These are phyloP conservation scores for Raffaelea arxii DNA, from an alignment of 2,329 filamentous ascomycete genomes.

Conservation along the genomic window DNA sequence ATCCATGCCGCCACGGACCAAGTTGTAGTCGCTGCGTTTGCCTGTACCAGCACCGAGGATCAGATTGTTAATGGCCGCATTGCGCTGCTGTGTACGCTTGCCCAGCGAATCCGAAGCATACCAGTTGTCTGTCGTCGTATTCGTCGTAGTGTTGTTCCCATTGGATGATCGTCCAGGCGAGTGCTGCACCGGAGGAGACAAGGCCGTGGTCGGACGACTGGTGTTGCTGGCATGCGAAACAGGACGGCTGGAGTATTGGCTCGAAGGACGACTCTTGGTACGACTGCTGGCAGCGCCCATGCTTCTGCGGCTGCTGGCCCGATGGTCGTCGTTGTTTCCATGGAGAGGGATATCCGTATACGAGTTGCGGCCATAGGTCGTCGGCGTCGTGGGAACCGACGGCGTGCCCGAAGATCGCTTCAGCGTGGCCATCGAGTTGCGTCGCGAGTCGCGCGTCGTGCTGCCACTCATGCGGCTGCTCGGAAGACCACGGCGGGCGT, in stretches of 20 bases:
- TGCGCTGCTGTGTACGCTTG: slow-evolving; percentile 43
- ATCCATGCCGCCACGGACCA: slow-evolving; percentile 35
- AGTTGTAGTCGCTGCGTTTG: slow-evolving; percentile 33
- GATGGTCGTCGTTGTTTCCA: slow-evolving; percentile 24
- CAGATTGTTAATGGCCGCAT: slow-evolving; percentile 28
- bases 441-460: slow-evolving; percentile 29
- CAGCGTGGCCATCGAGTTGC: slow-evolving; percentile 23
- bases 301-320: slow-evolving; percentile 15
- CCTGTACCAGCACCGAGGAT: slow-evolving; percentile 20
- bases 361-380: slow-evolving; percentile 26
- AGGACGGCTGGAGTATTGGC: slow-evolving; percentile 3
- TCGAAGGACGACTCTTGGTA: slow-evolving; percentile 6
- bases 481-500: slow-evolving; percentile 46
- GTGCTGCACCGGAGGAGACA: slow-evolving; percentile 2
- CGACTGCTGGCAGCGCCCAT: neutral
- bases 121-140: slow-evolving; percentile 37
- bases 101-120: slow-evolving; percentile 43
- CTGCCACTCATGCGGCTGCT: slow-evolving; percentile 47
- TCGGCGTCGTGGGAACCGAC: slow-evolving; percentile 4
- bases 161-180: neutral
- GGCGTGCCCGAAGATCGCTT: slow-evolving; percentile 35
- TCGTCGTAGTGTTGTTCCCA: neutral
- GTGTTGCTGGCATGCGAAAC: neutral
- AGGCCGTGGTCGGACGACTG: neutral
- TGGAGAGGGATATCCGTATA: slow-evolving; percentile 41